A percentile compares a stretch with the other conserved stretches of the same genome.
Evolutionary conservation across 169 alveolate genomes (phyloP).

Genomic region (Cryptosporidium bovis): DNA sequence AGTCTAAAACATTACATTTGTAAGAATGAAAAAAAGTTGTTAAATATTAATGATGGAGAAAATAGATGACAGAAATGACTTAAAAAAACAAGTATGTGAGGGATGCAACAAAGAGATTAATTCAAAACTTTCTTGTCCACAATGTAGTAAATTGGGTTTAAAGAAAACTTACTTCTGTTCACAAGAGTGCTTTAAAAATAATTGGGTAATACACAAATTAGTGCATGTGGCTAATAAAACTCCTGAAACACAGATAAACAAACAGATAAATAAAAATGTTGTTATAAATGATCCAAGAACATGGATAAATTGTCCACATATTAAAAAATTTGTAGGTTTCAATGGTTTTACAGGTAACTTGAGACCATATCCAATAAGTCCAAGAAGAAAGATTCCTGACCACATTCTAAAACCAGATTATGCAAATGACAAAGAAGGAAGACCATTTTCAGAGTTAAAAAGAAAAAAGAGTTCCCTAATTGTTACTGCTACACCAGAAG

Average conservation of each 20-base stretch:
- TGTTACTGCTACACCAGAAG: constrained; percentile 87
- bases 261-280: neutral
- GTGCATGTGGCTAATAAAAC: constrained; percentile 84
- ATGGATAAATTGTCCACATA: constrained; percentile 72
- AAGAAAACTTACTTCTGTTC: constrained; percentile 91
- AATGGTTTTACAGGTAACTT: constrained; percentile 91
- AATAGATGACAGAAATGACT: neutral
- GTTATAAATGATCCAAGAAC: constrained; percentile 40
- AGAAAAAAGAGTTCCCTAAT: constrained; percentile 81
- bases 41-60: too few species aligned
- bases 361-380: constrained; percentile 92
- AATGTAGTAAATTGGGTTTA: constrained; percentile 83
- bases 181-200: constrained; percentile 93
- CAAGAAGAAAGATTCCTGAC: constrained; percentile 91
- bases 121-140: constrained; percentile 86
- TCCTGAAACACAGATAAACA: neutral
- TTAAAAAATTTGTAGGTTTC: constrained; percentile 40
- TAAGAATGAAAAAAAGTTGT: too few species aligned
- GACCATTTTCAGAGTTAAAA: constrained; percentile 89
- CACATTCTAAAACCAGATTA: constrained; percentile 96
- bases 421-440: constrained; percentile 88
- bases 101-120: constrained; percentile 78
- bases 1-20: too few species aligned
- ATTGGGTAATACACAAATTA: constrained; percentile 91
- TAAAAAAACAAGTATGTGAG: constrained; percentile 31